phyloP scores from a whole-genome alignment of 805 yeast genomes.

The Kregervanrija delftensis region DNA sequence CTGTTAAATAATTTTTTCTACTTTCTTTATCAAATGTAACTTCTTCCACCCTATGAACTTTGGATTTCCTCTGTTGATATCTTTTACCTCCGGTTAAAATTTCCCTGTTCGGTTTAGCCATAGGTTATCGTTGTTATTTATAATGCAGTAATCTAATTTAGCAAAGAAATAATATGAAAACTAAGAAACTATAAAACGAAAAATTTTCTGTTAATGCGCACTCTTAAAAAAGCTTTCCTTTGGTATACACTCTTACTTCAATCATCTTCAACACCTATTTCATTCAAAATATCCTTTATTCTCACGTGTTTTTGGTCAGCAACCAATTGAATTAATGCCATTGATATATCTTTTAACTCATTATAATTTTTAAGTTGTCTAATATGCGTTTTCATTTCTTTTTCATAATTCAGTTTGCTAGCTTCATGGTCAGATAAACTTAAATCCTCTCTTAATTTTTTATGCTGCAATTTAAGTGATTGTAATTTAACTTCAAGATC shows the following conservation, averaged over 20 bases:
- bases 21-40: slow-evolving; percentile 76
- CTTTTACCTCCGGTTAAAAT: slow-evolving; percentile 82
- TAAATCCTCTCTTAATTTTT: slow-evolving; percentile 12
- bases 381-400: slow-evolving; percentile 46
- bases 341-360: slow-evolving; percentile 56
- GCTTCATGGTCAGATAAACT: neutral
- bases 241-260: too few species aligned
- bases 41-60: slow-evolving; percentile 69
- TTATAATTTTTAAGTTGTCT: slow-evolving; percentile 48
- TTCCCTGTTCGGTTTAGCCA: slow-evolving; percentile 59
- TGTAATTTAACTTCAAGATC: slow-evolving; percentile 38
- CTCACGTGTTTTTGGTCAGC: slow-evolving; percentile 50
- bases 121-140: slow-evolving; percentile 1
- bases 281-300: slow-evolving; percentile 42
- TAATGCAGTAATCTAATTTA: too few species aligned
- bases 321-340: slow-evolving; percentile 49
- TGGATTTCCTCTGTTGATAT: slow-evolving; percentile 62
- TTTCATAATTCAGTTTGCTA: slow-evolving; percentile 21
- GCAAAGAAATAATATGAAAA: neutral
- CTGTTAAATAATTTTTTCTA: slow-evolving; percentile 82
- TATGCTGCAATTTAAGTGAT: slow-evolving; percentile 18
- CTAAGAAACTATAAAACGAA: neutral
- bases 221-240: slow-evolving; percentile 1
- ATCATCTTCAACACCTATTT: slow-evolving; percentile 37
- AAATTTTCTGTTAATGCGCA: neutral